Evolutionary conservation across 2,329 filamentous ascomycete species (phyloP).

Genomic region (Leptographium galeiforme): DNA sequence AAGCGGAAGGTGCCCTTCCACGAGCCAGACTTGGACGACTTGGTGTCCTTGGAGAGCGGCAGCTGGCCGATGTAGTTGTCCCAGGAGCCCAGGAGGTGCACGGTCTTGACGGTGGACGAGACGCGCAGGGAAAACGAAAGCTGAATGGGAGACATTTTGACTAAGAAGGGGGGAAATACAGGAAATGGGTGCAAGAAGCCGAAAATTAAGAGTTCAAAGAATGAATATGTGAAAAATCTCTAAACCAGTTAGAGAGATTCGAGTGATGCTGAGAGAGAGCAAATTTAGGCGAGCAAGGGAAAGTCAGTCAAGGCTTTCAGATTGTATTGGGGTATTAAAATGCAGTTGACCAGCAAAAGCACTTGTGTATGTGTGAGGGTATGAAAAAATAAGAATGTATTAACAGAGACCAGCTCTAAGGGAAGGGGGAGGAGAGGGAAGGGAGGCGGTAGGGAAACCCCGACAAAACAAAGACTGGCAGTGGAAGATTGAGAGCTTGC

Average conservation of each 20-base stretch:
- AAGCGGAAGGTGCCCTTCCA: constrained; percentile 98
- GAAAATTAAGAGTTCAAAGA: constrained; percentile 22
- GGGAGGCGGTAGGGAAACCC: constrained; percentile 23
- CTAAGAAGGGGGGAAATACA: constrained; percentile 13
- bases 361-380: constrained; percentile 3
- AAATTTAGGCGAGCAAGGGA: constrained; percentile 34
- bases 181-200: constrained; percentile 13
- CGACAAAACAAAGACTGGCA: constrained; percentile 38
- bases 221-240: background rate
- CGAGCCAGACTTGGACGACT: constrained; percentile 70
- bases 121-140: constrained; percentile 93
- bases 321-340: constrained; percentile 29
- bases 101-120: constrained; percentile 91
- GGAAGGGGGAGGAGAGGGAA: constrained; percentile 11
- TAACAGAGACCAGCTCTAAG: constrained; percentile 24
- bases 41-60: constrained; percentile 79
- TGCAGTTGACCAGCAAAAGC: constrained; percentile 11
- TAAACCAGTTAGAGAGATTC: background rate
- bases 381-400: constrained; percentile 7
- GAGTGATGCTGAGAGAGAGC: background rate
- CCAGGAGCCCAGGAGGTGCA: constrained; percentile 95
- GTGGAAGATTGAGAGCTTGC: constrained; percentile 49
- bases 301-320: constrained; percentile 31
- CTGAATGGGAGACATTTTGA: constrained; percentile 74
- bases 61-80: constrained; percentile 94